These are phyloP conservation scores for Withania somnifera DNA, from an alignment of 305 asterid genomes.

Conservation along the genomic window DNA sequence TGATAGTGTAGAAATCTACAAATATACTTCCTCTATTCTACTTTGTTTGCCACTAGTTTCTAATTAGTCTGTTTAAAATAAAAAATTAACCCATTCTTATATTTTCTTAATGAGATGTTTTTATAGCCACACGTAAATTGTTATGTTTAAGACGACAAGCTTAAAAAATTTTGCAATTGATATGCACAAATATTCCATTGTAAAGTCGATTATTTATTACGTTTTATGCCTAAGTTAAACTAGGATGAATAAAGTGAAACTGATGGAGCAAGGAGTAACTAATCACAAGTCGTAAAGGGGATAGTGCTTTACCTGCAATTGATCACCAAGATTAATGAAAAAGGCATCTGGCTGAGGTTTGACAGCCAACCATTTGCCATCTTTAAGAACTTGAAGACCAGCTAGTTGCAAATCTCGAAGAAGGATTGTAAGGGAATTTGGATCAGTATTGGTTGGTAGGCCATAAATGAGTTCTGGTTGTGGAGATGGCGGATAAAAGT, in stretches of 20 bases:
- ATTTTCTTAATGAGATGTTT: no score
- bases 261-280: background rate
- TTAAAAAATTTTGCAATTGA: no score
- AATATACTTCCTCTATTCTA: no score
- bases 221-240: no score
- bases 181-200: no score
- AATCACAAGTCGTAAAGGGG: background rate
- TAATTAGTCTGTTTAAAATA: no score
- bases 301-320: constrained; percentile 47
- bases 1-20: background rate
- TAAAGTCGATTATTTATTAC: no score
- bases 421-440: constrained; percentile 75
- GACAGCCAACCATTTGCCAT: constrained; percentile 68
- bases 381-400: constrained; percentile 82
- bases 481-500: constrained; percentile 78
- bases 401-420: constrained; percentile 67
- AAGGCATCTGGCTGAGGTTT: constrained; percentile 70
- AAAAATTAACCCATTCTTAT: no score
- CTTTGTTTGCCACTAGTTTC: no score
- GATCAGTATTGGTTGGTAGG: constrained; percentile 79
- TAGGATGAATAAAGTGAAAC: no score
- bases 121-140: background rate
- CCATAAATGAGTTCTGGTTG: constrained; percentile 76
- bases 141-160: background rate
- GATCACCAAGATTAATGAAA: constrained; percentile 80